phyloP scores from a whole-genome alignment of 1,139 yeast species.

The Yamadazyma kanchanaburiensis region DNA sequence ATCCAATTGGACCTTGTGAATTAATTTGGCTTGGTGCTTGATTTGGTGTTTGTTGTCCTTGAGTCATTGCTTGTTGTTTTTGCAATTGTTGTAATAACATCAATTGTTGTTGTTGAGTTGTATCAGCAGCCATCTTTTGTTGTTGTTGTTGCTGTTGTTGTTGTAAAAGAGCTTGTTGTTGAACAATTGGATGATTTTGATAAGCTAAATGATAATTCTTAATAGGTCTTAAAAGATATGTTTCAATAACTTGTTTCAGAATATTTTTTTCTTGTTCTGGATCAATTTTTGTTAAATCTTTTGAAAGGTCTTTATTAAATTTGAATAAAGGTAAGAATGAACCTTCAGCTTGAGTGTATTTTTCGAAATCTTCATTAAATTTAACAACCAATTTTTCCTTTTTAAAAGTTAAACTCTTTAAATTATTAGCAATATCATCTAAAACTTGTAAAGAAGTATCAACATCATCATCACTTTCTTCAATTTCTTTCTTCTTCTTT shows the following conservation, averaged over 20 bases:
- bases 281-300: conserved; percentile 22
- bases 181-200: conserved; percentile 43
- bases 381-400: conserved; percentile 20
- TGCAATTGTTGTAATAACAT: conserved; percentile 27
- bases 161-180: conserved; percentile 36
- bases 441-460: conserved; percentile 33
- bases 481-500: conserved; percentile 26
- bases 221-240: conserved; percentile 39
- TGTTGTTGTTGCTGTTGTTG: conserved; percentile 20
- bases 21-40: conserved; percentile 5
- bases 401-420: conserved; percentile 29
- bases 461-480: conserved; percentile 43
- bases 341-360: conserved; percentile 12
- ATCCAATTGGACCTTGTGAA: conserved; percentile 15
- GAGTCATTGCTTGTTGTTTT: conserved; percentile 13
- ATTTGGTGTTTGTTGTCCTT: conserved; percentile 1
- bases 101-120: conserved; percentile 25
- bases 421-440: conserved; percentile 35
- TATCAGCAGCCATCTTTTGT: conserved; percentile 7
- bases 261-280: conserved; percentile 29
- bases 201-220: conserved; percentile 48
- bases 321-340: conserved; percentile 38
- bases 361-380: conserved; percentile 32
- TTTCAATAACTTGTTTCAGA: conserved; percentile 43
- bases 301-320: conserved; percentile 20